Conservation (phyloP, 2,329 filamentous ascomycete genomes). For the Penicillium rolfsii region DNA sequence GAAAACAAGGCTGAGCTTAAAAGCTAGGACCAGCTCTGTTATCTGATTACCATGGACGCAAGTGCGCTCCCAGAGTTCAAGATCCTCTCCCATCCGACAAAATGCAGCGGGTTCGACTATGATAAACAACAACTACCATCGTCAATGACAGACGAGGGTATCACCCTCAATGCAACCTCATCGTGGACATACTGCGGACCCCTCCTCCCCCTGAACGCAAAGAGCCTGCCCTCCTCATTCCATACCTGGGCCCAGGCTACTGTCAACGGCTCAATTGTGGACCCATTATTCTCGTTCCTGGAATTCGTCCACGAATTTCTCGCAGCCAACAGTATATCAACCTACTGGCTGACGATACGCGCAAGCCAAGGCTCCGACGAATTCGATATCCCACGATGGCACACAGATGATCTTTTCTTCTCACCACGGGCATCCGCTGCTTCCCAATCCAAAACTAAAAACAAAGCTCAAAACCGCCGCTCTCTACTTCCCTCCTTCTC, state of each 20-base stretch:
- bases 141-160: conserved; percentile 4
- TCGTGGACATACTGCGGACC: conserved; percentile 54
- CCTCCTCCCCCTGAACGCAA: conserved; percentile 35
- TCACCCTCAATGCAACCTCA: conserved; percentile 26
- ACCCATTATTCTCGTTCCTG: conserved; percentile 47
- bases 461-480: conserved; percentile 1
- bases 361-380: conserved; percentile 50
- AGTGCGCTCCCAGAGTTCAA: conserved; percentile 24
- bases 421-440: conserved; percentile 26
- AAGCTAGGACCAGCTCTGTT: not conserved
- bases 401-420: conserved; percentile 56
- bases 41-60: conserved; percentile 20
- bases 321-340: conserved; percentile 36
- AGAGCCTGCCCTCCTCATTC: conserved; percentile 41
- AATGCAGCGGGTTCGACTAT: conserved; percentile 1
- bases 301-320: conserved; percentile 46
- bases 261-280: conserved; percentile 41
- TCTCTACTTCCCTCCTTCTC: conserved; percentile 1
- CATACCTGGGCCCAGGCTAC: conserved; percentile 45
- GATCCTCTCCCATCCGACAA: conserved; percentile 21
- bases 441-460: conserved; percentile 8
- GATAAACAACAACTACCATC: not conserved
- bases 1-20: not conserved
- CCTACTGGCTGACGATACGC: conserved; percentile 56
- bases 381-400: conserved; percentile 54